A percentile compares a stretch with the other conserved stretches of the same genome.
Conservation (phyloP, 2,329 filamentous ascomycete species). For the Sporothrix humicola region DNA sequence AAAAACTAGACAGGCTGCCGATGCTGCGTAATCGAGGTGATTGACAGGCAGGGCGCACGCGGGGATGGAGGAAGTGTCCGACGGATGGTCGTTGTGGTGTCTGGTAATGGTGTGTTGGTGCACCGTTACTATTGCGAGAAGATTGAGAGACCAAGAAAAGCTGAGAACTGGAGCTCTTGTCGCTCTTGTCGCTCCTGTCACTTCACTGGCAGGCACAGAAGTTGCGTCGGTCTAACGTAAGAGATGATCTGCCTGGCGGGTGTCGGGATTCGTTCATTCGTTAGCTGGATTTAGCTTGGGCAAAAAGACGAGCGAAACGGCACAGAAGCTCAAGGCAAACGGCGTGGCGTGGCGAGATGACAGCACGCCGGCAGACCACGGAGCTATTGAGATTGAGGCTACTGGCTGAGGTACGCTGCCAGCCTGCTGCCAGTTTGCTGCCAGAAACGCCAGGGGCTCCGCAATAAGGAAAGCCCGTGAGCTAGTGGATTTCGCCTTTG, state of each 20-base stretch:
- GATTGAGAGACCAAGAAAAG: background rate
- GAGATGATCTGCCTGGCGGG: conserved; percentile 31
- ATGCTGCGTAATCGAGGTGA: conserved; percentile 25
- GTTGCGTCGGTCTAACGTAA: conserved; percentile 31
- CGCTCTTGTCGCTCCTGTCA: no score
- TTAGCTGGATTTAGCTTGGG: conserved; percentile 10
- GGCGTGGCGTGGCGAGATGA: background rate
- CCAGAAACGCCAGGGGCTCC: background rate
- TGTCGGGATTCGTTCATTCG: no score
- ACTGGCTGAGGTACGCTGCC: no score
- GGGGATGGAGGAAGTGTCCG: background rate
- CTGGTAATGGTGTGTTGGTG: background rate
- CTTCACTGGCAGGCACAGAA: background rate
- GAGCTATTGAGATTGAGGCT: background rate
- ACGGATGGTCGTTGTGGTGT: background rate
- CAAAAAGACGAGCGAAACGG: background rate
- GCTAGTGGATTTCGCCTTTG: conserved; percentile 10
- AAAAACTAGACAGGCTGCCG: conserved; percentile 11
- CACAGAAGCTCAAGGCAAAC: background rate
- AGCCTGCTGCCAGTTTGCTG: no score
- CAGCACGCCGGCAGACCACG: background rate
- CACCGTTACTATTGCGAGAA: background rate
- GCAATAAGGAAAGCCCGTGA: conserved; percentile 27
- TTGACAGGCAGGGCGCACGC: conserved; percentile 6
- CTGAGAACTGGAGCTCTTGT: no score